Conservation (phyloP, 352 stramenopile species). For the Peronospora destructor region DNA sequence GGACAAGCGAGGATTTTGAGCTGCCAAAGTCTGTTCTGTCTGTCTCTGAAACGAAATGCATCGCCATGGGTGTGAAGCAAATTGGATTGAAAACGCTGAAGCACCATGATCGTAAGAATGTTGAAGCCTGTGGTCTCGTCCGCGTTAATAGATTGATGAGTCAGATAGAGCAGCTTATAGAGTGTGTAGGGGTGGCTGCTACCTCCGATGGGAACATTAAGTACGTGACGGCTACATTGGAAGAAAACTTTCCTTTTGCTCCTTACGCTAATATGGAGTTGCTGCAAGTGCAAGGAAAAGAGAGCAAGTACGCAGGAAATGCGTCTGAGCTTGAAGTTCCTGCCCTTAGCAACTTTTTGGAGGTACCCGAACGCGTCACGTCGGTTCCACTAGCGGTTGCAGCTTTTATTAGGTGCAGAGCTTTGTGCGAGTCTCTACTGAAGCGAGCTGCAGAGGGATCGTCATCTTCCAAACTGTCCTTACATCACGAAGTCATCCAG, state of each 20-base stretch:
- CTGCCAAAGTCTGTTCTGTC: conserved; percentile 46
- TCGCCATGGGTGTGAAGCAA: conserved; percentile 66
- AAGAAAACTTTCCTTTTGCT: conserved; percentile 37
- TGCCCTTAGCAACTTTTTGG: conserved; percentile 71
- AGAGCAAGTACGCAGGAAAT: conserved; percentile 75
- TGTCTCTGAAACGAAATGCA: conserved; percentile 53
- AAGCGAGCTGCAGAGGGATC: conserved; percentile 78
- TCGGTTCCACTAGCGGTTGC: conserved; percentile 71
- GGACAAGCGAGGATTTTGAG: conserved; percentile 42
- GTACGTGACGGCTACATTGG: conserved; percentile 25
- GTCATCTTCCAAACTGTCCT: conserved; percentile 82
- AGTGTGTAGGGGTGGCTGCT: conserved; percentile 22
- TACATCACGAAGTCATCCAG: conserved; percentile 87
- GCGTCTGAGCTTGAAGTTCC: conserved; percentile 57
- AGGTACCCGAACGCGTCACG: conserved; percentile 74
- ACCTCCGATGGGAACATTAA: conserved; percentile 16
- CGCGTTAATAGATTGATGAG: conserved; percentile 53
- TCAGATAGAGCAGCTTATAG: conserved; percentile 40
- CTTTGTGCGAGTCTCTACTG: conserved; percentile 73
- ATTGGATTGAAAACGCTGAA: conserved; percentile 66
- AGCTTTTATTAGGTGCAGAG: conserved; percentile 70
- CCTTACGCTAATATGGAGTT: conserved; percentile 56
- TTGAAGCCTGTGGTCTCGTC: conserved; percentile 31
- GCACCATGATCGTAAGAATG: conserved; percentile 39
- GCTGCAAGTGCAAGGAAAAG: conserved; percentile 42